Evolutionary conservation across 495 filamentous ascomycete genomes (phyloP).

Genomic region (Penicillium macrosclerotiorum): DNA sequence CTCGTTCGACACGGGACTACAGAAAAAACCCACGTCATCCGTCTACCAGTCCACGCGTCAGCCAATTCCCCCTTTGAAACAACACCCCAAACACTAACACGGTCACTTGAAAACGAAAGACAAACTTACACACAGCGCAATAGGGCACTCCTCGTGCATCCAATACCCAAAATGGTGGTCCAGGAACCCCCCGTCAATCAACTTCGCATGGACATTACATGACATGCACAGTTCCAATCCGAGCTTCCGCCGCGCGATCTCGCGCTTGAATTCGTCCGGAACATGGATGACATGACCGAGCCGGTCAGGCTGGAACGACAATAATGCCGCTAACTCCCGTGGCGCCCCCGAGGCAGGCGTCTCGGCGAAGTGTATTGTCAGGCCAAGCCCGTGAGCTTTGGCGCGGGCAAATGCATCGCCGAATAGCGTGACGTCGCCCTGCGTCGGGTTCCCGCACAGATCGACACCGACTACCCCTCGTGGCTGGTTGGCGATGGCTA

Average conservation of each 20-base stretch:
- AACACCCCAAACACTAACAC: no score
- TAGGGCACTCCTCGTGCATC: slow-evolving; percentile 50
- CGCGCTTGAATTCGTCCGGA: slow-evolving; percentile 50
- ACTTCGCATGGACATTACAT: slow-evolving; percentile 75
- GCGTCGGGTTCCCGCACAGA: slow-evolving; percentile 73
- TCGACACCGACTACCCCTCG: slow-evolving; percentile 73
- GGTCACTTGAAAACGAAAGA: not conserved
- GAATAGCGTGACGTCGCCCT: slow-evolving; percentile 57
- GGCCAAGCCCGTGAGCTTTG: slow-evolving; percentile 47
- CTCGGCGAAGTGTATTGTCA: slow-evolving; percentile 83
- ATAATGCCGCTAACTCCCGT: slow-evolving; percentile 58
- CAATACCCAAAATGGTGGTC: slow-evolving; percentile 75
- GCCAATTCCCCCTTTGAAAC: not conserved
- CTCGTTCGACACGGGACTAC: slow-evolving; percentile 75
- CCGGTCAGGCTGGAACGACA: slow-evolving; percentile 65
- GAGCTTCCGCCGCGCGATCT: slow-evolving; percentile 52
- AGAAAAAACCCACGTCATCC: slow-evolving; percentile 84
- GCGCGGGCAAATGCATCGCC: slow-evolving; percentile 55
- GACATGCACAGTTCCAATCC: slow-evolving; percentile 76
- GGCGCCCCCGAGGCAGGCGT: slow-evolving; percentile 47
- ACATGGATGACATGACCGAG: slow-evolving; percentile 82
- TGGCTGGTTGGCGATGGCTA: slow-evolving; percentile 54
- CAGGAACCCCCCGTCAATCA: slow-evolving; percentile 65
- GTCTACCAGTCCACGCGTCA: slow-evolving; percentile 50
- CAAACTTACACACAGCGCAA: slow-evolving; percentile 58